phyloP scores from a whole-genome alignment of 176 grass and related monocot species.

The Bonia amplexicaulis region DNA sequence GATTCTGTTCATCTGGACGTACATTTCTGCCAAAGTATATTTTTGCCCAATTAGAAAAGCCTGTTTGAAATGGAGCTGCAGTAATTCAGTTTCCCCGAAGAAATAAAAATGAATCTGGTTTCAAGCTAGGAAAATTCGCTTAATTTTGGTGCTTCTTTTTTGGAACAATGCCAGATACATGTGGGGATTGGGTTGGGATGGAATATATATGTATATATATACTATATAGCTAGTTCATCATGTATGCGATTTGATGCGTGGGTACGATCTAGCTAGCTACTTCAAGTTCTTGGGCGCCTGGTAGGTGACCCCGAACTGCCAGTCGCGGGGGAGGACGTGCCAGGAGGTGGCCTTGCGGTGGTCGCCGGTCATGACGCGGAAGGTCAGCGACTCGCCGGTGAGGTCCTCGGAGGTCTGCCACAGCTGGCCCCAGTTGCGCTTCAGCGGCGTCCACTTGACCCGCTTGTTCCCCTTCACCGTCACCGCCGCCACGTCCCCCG shows the following conservation, averaged over 20 bases:
- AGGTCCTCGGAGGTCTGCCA: conserved; percentile 65
- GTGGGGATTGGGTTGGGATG: neutral
- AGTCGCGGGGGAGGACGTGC: conserved; percentile 45
- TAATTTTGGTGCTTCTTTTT: no score
- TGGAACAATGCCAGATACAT: neutral
- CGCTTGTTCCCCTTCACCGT: conserved; percentile 54
- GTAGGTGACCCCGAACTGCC: conserved; percentile 67
- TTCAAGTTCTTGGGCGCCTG: conserved; percentile 63
- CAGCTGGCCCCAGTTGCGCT: conserved; percentile 65
- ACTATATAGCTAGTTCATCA: no score
- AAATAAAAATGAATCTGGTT: neutral
- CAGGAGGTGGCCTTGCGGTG: conserved; percentile 66
- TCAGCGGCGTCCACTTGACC: conserved; percentile 62
- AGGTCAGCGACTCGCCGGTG: conserved; percentile 56
- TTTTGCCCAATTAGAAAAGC: no score
- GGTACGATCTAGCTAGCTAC: neutral
- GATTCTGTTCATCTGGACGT: no score
- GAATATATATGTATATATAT: no score
- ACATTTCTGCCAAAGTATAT: no score
- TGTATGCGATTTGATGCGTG: neutral
- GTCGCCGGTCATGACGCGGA: conserved; percentile 55
- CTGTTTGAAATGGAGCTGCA: no score
- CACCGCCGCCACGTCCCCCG: conserved; percentile 53
- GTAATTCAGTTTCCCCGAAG: no score
- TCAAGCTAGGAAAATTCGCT: neutral